Evolutionary conservation across 2,329 filamentous ascomycete species (phyloP).

Genomic region (Furcasterigmium sp.): DNA sequence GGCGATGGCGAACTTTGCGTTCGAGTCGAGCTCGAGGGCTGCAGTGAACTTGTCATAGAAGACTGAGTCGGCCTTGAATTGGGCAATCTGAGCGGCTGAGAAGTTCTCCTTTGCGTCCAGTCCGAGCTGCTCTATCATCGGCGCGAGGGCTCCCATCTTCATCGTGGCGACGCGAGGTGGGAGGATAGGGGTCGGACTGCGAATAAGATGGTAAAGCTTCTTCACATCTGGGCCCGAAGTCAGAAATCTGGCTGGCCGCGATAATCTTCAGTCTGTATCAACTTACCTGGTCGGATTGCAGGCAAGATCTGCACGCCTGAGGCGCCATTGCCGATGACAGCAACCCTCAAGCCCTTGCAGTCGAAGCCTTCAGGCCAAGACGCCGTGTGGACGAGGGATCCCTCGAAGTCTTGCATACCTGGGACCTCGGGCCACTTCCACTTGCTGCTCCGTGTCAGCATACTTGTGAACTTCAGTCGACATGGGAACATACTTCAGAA

Average conservation of each 20-base stretch:
- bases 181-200: slow-evolving; percentile 36
- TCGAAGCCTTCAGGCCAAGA: slow-evolving; percentile 46
- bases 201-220: slow-evolving; percentile 34
- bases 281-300: slow-evolving; percentile 38
- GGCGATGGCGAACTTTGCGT: slow-evolving; percentile 37
- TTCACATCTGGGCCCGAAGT: slow-evolving; percentile 27
- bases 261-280: slow-evolving; percentile 1
- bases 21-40: slow-evolving; percentile 38
- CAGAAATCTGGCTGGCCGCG: slow-evolving; percentile 3
- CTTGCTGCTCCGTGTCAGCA: slow-evolving; percentile 27
- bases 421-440: slow-evolving; percentile 48
- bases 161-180: slow-evolving; percentile 27
- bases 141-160: slow-evolving; percentile 26
- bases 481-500: slow-evolving; percentile 40
- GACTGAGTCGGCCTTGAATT: slow-evolving; percentile 38
- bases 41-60: slow-evolving; percentile 42
- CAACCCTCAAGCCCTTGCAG: slow-evolving; percentile 43
- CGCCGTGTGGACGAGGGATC: slow-evolving; percentile 47
- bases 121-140: slow-evolving; percentile 16
- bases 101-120: slow-evolving; percentile 16
- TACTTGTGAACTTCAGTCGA: not conserved
- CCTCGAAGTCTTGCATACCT: slow-evolving; percentile 39
- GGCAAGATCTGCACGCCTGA: slow-evolving; percentile 50
- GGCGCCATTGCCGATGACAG: slow-evolving; percentile 52
- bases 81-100: slow-evolving; percentile 33